Conservation (phyloP, 495 filamentous ascomycete genomes). For the Penicillium odoratum region DNA sequence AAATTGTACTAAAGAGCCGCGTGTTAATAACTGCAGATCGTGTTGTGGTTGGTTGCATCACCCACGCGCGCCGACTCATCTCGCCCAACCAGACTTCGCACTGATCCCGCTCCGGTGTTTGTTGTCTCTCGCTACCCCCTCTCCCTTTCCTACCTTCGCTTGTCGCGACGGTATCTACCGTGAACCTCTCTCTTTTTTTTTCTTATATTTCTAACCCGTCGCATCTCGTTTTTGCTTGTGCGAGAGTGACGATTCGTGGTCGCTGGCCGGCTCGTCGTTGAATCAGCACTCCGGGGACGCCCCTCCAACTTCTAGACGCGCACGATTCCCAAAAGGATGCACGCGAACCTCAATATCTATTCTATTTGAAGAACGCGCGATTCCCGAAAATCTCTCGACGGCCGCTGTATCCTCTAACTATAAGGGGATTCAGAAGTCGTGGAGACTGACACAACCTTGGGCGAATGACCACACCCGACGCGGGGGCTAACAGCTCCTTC, state of each 20-base stretch:
- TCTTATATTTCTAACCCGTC: constrained; percentile 9
- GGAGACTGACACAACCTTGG: constrained; percentile 15
- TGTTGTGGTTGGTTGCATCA: constrained; percentile 27
- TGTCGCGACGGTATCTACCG: constrained; percentile 16
- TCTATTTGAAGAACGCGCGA: constrained; percentile 22
- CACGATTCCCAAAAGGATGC: constrained; percentile 34
- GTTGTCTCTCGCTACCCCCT: constrained; percentile 12
- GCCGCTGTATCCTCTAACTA: constrained; percentile 29
- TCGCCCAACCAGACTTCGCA: constrained; percentile 15
- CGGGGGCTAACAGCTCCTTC: constrained; percentile 22
- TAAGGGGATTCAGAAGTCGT: constrained; percentile 28
- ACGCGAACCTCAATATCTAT: constrained; percentile 24
- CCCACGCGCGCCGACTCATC: constrained; percentile 21
- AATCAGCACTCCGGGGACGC: constrained; percentile 8
- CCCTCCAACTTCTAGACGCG: constrained; percentile 5
- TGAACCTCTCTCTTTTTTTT: constrained; percentile 4
- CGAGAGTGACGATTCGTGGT: constrained; percentile 23
- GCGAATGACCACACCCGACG: constrained; percentile 22
- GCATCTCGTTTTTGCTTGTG: constrained; percentile 11
- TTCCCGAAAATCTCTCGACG: constrained; percentile 21
- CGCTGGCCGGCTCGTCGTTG: constrained; percentile 39
- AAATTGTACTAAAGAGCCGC: background rate
- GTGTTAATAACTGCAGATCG: constrained; percentile 20
- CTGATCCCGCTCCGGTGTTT: constrained; percentile 27
- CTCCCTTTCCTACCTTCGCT: constrained; percentile 16